Conservation (phyloP, 1,139 yeast species). For the Zygosaccharomyces pseudobailii region DNA sequence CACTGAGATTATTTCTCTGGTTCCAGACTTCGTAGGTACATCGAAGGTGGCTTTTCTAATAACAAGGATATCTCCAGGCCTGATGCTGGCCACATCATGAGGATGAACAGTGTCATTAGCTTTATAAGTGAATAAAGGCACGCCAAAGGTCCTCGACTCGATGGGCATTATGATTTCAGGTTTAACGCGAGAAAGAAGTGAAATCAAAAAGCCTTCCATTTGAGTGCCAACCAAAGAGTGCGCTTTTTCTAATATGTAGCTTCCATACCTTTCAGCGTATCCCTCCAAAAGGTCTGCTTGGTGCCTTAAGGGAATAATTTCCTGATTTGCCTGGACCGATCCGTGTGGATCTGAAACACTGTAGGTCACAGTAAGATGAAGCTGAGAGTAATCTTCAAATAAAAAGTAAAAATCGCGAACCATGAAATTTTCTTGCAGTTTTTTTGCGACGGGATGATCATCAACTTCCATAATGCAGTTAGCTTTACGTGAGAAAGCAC, state of each 20-base stretch:
- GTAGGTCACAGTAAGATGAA: conserved; percentile 49
- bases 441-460: conserved; percentile 47
- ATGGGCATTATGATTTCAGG: conserved; percentile 51
- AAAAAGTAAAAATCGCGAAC: conserved; percentile 68
- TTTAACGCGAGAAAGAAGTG: conserved; percentile 27
- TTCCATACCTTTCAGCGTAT: conserved; percentile 46
- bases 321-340: conserved; percentile 40
- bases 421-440: conserved; percentile 49
- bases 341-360: conserved; percentile 52
- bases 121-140: conserved; percentile 53
- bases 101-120: conserved; percentile 58
- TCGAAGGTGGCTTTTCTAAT: conserved; percentile 71
- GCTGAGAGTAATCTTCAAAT: conserved; percentile 69
- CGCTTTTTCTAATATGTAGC: conserved; percentile 42
- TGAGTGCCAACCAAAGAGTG: conserved; percentile 40
- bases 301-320: conserved; percentile 14
- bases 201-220: conserved; percentile 31
- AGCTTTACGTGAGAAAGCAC: conserved; percentile 39
- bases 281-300: conserved; percentile 40
- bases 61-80: conserved; percentile 80
- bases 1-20: conserved; percentile 42
- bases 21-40: conserved; percentile 57
- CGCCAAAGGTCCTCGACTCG: conserved; percentile 70
- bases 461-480: conserved; percentile 58
- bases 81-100: conserved; percentile 35